Percentiles rank a stretch among this genome's conserved stretches.
Evolutionary conservation across 768 basidiomycete species (phyloP).

Genomic region (Filobasidium floriforme): DNA sequence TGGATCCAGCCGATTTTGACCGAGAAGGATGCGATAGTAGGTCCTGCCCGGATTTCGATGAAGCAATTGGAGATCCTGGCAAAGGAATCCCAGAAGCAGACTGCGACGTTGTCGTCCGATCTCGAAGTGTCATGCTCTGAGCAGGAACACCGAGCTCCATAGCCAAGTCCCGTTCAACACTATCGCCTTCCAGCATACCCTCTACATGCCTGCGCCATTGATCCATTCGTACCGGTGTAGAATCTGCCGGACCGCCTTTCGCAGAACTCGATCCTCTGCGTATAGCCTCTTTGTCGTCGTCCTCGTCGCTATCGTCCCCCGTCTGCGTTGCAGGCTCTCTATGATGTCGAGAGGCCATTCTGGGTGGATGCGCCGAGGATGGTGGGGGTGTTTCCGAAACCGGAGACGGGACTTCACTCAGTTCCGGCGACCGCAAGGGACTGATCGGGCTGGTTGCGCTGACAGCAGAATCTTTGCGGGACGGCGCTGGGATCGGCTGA

Average conservation of each 20-base stretch:
- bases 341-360: slow-evolving; percentile 1
- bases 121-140: slow-evolving; percentile 1
- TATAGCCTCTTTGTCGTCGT: not conserved
- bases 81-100: too few species aligned
- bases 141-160: slow-evolving; percentile 38
- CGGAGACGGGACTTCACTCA: not conserved
- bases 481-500: too few species aligned
- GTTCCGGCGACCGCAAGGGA: not conserved
- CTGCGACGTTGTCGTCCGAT: not conserved
- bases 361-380: not conserved
- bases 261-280: too few species aligned
- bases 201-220: slow-evolving; percentile 31
- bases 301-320: not conserved
- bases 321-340: slow-evolving; percentile 2
- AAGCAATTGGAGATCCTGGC: too few species aligned
- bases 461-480: too few species aligned
- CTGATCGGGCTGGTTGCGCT: too few species aligned
- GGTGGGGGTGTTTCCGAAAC: not conserved
- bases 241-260: not conserved
- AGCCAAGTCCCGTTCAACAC: slow-evolving; percentile 30
- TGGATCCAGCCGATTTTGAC: too few species aligned
- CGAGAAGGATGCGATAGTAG: too few species aligned
- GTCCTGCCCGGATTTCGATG: too few species aligned
- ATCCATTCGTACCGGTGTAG: slow-evolving; percentile 18
- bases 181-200: slow-evolving; percentile 37